phyloP scores from a whole-genome alignment of 306 rosid species.

The Cajanus cajan region DNA sequence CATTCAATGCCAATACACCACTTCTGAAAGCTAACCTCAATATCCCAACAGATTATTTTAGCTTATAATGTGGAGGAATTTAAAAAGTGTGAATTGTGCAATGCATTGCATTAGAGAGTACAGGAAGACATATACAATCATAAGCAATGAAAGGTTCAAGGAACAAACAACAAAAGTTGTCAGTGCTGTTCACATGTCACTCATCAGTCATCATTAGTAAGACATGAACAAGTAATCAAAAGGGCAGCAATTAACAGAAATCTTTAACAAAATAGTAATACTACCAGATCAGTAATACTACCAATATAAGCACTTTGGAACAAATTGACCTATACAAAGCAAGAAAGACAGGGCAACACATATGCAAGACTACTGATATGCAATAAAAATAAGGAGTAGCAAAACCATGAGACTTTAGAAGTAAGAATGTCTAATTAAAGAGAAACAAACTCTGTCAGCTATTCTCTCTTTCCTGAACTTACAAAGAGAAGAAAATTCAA shows the following conservation, averaged over 20 bases:
- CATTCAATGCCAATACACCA: neutral
- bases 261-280: too few relatives aligned
- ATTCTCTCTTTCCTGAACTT: neutral
- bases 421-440: neutral
- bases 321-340: neutral
- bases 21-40: neutral
- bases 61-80: neutral
- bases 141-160: neutral
- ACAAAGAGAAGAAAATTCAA: neutral
- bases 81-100: too few relatives aligned
- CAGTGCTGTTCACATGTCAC: too few relatives aligned
- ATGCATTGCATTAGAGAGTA: neutral
- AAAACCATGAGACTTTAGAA: neutral
- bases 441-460: neutral
- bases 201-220: too few relatives aligned
- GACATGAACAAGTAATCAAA: neutral
- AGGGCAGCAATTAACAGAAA: neutral
- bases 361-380: neutral
- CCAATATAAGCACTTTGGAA: neutral
- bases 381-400: neutral
- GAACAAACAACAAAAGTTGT: neutral
- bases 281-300: neutral
- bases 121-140: neutral
- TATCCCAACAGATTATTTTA: neutral
- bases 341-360: neutral